Evolutionary conservation across 2,329 filamentous ascomycete genomes (phyloP).

Genomic region (Venturia carpophila): DNA sequence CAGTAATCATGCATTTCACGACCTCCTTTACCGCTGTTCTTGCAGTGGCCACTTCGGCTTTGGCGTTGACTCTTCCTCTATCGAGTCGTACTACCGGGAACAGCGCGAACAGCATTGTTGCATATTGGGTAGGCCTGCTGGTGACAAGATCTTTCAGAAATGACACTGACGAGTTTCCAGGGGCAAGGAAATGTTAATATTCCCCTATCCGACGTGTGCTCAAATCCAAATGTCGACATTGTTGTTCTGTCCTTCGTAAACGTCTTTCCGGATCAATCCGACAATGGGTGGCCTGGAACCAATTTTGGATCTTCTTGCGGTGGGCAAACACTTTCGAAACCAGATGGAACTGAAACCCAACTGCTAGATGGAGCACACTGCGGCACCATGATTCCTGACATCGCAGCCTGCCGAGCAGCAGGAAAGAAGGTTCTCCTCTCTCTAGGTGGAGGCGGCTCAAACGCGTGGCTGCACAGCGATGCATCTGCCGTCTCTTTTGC

Average conservation of each 20-base stretch:
- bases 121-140: conserved; percentile 43
- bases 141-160: not conserved
- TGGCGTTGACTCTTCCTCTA: conserved; percentile 28
- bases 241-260: conserved; percentile 51
- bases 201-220: conserved; percentile 44
- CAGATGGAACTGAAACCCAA: conserved; percentile 28
- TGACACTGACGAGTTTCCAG: not conserved
- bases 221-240: conserved; percentile 45
- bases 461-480: conserved; percentile 32
- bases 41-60: conserved; percentile 28
- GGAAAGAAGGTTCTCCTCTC: conserved; percentile 38
- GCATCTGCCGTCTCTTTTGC: conserved; percentile 40
- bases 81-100: conserved; percentile 27
- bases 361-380: conserved; percentile 32
- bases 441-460: conserved; percentile 38
- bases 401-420: conserved; percentile 27
- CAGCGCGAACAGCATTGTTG: conserved; percentile 39
- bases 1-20: conserved; percentile 34
- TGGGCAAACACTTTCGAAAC: conserved; percentile 32
- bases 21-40: conserved; percentile 25
- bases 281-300: conserved; percentile 41
- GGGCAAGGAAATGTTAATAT: conserved; percentile 44
- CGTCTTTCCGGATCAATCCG: conserved; percentile 41
- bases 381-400: conserved; percentile 28
- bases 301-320: conserved; percentile 52